Evolutionary conservation across 2,329 filamentous ascomycete species (phyloP).

Genomic region (Chalaropsis thielavioides): DNA sequence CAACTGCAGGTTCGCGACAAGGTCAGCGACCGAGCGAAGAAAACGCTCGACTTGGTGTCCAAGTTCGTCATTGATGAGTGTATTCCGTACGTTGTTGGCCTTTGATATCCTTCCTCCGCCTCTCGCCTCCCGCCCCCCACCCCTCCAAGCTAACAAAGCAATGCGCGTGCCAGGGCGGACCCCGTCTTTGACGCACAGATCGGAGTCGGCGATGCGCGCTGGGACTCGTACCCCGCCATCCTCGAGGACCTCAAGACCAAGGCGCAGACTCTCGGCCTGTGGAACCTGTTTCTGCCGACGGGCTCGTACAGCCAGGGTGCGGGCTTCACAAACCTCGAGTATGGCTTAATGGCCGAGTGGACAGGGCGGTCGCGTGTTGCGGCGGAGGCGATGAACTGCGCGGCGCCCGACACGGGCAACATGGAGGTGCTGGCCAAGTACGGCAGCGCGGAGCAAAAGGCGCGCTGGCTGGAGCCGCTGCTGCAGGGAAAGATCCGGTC

Average conservation of each 20-base stretch:
- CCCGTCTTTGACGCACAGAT: slow-evolving; percentile 66
- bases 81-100: slow-evolving; percentile 49
- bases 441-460: slow-evolving; percentile 72
- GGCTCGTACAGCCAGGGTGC: slow-evolving; percentile 92
- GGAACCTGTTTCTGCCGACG: slow-evolving; percentile 97
- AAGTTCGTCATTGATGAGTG: slow-evolving; percentile 97
- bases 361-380: slow-evolving; percentile 74
- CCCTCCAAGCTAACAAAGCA: slow-evolving; percentile 10
- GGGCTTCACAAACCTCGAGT: slow-evolving; percentile 90
- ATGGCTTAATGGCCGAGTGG: slow-evolving; percentile 94
- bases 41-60: slow-evolving; percentile 75
- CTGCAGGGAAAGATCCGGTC: slow-evolving; percentile 75
- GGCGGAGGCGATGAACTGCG: slow-evolving; percentile 78
- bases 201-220: slow-evolving; percentile 60
- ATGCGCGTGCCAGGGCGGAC: slow-evolving; percentile 45
- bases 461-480: slow-evolving; percentile 65
- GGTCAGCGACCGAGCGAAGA: slow-evolving; percentile 73
- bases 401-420: slow-evolving; percentile 84
- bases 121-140: too few species aligned
- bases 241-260: slow-evolving; percentile 82
- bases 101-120: background rate
- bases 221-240: slow-evolving; percentile 63
- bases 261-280: slow-evolving; percentile 70
- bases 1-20: slow-evolving; percentile 33
- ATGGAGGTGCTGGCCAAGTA: slow-evolving; percentile 94